phyloP scores from a whole-genome alignment of 2,329 filamentous ascomycete species.

The Leptographium procerum region DNA sequence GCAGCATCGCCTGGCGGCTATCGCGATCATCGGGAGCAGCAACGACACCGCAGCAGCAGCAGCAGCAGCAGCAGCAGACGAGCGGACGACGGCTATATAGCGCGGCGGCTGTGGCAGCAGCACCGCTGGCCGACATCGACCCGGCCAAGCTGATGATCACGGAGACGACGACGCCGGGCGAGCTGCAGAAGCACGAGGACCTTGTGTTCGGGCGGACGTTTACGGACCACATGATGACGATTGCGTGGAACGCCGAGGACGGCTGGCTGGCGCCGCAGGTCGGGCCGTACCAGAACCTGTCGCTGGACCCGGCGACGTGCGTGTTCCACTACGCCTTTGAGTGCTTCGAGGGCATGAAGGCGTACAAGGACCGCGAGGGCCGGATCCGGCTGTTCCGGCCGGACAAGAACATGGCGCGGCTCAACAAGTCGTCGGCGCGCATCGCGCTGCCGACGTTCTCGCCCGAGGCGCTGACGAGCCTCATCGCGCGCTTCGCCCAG shows the following conservation, averaged over 20 bases:
- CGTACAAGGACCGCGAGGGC: conserved; percentile 79
- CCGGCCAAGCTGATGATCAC: conserved; percentile 63
- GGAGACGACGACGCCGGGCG: conserved; percentile 65
- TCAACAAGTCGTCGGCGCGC: conserved; percentile 83
- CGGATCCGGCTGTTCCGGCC: conserved; percentile 82
- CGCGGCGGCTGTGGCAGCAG: conserved; percentile 36
- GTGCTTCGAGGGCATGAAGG: conserved; percentile 99
- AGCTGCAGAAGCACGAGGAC: conserved; percentile 61
- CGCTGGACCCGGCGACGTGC: conserved; percentile 88
- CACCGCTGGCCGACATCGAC: conserved; percentile 57
- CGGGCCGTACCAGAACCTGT: conserved; percentile 91
- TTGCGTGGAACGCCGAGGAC: conserved; percentile 79
- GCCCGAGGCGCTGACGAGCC: conserved; percentile 58
- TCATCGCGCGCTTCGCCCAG: conserved; percentile 70
- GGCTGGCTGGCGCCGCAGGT: conserved; percentile 81
- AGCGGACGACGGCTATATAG: conserved; percentile 36
- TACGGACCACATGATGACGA: conserved; percentile 93
- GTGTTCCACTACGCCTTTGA: conserved; percentile 99
- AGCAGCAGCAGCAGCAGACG: neutral
- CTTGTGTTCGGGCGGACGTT: conserved; percentile 86
- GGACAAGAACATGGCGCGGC: conserved; percentile 87
- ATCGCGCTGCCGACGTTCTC: conserved; percentile 90
- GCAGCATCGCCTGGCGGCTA: conserved; percentile 5
- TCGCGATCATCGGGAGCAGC: conserved; percentile 10
- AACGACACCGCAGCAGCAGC: conserved; percentile 3